Conservation (phyloP, 768 basidiomycete species). For the Trametes gibbosa region DNA sequence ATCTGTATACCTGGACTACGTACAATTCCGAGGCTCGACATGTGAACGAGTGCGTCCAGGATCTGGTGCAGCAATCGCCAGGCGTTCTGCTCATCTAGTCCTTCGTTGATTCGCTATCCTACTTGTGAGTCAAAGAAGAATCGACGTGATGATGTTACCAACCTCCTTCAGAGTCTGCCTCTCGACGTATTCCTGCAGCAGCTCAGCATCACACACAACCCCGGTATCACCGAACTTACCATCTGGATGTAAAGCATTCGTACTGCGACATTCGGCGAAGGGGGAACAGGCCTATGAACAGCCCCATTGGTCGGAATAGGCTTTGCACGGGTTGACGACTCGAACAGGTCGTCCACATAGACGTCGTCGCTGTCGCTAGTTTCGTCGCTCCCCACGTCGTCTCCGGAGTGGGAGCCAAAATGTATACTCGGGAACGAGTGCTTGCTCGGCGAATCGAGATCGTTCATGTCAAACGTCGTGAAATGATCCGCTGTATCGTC, state of each 20-base stretch:
- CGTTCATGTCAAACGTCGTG: constrained; percentile 57
- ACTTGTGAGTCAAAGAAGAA: neutral
- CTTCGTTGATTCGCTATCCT: constrained; percentile 68
- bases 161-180: constrained; percentile 89
- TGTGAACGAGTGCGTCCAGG: constrained; percentile 85
- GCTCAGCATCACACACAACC: neutral
- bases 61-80: constrained; percentile 92
- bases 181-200: constrained; percentile 78
- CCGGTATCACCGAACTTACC: constrained; percentile 44
- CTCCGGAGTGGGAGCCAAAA: constrained; percentile 52
- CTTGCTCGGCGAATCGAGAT: constrained; percentile 50
- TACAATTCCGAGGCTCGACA: constrained; percentile 85
- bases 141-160: neutral
- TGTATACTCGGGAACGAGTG: constrained; percentile 86
- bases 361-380: constrained; percentile 44
- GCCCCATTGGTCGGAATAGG: constrained; percentile 6
- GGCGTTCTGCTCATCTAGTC: constrained; percentile 77
- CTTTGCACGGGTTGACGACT: constrained; percentile 14
- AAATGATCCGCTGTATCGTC: constrained; percentile 46
- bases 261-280: constrained; percentile 17
- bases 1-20: constrained; percentile 24
- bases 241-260: constrained; percentile 92
- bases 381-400: constrained; percentile 22
- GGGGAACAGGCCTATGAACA: constrained; percentile 28
- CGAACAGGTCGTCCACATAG: constrained; percentile 19